A percentile compares a stretch with the other conserved stretches of the same genome.
Evolutionary conservation across 768 basidiomycete genomes (phyloP).

Genomic region (Pleurotus tuber-regium): DNA sequence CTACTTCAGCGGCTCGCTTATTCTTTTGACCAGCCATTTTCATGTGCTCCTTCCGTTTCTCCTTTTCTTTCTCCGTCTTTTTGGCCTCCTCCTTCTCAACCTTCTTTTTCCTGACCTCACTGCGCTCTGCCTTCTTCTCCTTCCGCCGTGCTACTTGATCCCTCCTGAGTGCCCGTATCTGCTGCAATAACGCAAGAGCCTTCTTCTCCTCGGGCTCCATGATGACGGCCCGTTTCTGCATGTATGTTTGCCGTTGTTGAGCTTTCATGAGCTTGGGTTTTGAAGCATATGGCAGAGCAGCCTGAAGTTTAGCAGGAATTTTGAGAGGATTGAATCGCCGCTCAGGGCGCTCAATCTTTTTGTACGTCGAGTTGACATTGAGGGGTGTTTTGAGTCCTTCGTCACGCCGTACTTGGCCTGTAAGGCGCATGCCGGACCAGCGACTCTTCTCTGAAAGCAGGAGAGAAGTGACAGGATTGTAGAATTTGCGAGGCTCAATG

Average conservation of each 20-base stretch:
- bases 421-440: constrained; percentile 96
- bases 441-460: constrained; percentile 76
- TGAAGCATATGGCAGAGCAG: constrained; percentile 85
- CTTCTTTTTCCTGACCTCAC: constrained; percentile 66
- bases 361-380: constrained; percentile 85
- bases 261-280: constrained; percentile 85
- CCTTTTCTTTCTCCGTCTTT: constrained; percentile 68
- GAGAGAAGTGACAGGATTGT: constrained; percentile 93
- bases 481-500: constrained; percentile 91
- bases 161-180: constrained; percentile 88
- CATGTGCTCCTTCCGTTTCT: constrained; percentile 78
- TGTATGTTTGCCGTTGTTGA: constrained; percentile 76
- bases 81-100: constrained; percentile 63
- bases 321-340: constrained; percentile 91
- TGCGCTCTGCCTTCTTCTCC: constrained; percentile 85
- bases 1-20: constrained; percentile 60
- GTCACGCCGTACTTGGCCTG: constrained; percentile 88
- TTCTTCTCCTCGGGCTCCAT: constrained; percentile 95
- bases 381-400: constrained; percentile 80
- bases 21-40: constrained; percentile 64
- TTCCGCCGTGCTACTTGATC: constrained; percentile 77
- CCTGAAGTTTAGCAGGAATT: constrained; percentile 88
- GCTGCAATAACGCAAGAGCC: constrained; percentile 87
- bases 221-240: constrained; percentile 93
- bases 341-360: constrained; percentile 70